Percentiles rank a stretch among this genome's conserved stretches.
These are phyloP conservation scores for Candolleomyces eurysporus DNA, from an alignment of 768 basidiomycete genomes.

Conservation along the genomic window DNA sequence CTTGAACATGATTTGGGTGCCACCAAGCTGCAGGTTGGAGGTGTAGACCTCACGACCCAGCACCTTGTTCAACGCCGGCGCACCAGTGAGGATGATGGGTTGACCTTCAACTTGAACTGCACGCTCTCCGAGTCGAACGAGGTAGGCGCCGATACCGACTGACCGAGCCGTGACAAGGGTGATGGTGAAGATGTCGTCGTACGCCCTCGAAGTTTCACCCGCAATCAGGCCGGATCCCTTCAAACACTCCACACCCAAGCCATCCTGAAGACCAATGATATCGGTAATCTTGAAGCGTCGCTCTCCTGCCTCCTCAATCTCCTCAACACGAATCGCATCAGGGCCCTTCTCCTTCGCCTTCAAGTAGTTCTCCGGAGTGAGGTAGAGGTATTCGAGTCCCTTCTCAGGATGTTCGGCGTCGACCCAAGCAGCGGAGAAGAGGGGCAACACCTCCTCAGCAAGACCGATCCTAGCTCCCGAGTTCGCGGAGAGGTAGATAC, in stretches of 20 bases:
- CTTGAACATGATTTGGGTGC: constrained; percentile 99
- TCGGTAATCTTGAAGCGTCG: constrained; percentile 92
- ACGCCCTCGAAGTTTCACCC: constrained; percentile 96
- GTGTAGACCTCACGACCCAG: constrained; percentile 99
- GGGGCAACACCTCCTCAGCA: constrained; percentile 84
- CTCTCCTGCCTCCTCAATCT: constrained; percentile 86
- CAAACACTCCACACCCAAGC: constrained; percentile 93
- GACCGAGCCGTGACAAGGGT: constrained; percentile 98
- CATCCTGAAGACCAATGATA: constrained; percentile 96
- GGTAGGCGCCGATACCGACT: constrained; percentile 98
- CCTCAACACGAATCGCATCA: constrained; percentile 73
- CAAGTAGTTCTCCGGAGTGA: constrained; percentile 88
- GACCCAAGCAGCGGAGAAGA: constrained; percentile 93
- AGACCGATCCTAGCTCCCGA: constrained; percentile 96
- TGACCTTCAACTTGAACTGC: constrained; percentile 99
- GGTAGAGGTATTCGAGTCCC: constrained; percentile 93
- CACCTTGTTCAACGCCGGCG: constrained; percentile 96
- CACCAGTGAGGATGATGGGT: constrained; percentile 98
- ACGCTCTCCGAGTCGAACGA: constrained; percentile 95
- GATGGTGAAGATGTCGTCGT: constrained; percentile 99
- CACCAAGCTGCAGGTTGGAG: constrained; percentile 96
- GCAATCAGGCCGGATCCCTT: constrained; percentile 98
- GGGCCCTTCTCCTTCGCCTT: constrained; percentile 86
- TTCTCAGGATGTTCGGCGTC: constrained; percentile 83
- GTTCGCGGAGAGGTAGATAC: constrained; percentile 98